phyloP scores from a whole-genome alignment of 1,284 basidiomycete genomes.

The Austroboletus niveus region DNA sequence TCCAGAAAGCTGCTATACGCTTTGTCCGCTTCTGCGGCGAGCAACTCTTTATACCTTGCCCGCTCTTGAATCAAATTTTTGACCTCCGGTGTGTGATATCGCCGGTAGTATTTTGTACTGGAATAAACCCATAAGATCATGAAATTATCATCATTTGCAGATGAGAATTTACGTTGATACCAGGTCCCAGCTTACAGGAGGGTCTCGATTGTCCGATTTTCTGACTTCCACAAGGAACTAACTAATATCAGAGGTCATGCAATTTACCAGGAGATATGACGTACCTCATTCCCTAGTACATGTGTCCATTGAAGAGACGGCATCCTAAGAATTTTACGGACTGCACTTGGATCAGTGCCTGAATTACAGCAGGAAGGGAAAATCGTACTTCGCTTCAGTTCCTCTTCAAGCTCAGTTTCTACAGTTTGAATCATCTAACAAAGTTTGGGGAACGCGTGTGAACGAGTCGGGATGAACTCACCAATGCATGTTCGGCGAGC shows the following conservation, averaged over 20 bases:
- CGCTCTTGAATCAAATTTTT: conserved; percentile 68
- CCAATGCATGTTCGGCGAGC: conserved; percentile 50
- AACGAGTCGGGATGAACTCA: conserved; percentile 15
- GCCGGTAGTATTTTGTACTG: conserved; percentile 73
- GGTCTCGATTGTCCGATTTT: conserved; percentile 65
- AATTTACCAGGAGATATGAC: background rate
- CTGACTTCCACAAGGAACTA: conserved; percentile 81
- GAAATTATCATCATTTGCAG: background rate
- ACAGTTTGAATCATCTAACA: conserved; percentile 55
- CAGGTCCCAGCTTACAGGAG: conserved; percentile 81
- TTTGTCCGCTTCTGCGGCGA: conserved; percentile 63
- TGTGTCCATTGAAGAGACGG: conserved; percentile 77
- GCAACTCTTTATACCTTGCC: conserved; percentile 75
- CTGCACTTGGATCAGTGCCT: conserved; percentile 35
- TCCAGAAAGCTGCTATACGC: conserved; percentile 71
- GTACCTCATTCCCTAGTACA: conserved; percentile 70
- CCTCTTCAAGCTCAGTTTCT: conserved; percentile 73
- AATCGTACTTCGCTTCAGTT: conserved; percentile 64
- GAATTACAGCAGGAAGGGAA: background rate
- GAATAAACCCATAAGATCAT: conserved; percentile 9
- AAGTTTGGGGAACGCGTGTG: conserved; percentile 1
- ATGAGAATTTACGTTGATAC: conserved; percentile 59
- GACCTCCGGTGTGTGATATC: conserved; percentile 83
- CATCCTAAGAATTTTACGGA: conserved; percentile 71
- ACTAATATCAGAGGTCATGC: background rate